These are phyloP conservation scores for Nakazawaea molendinolei DNA, from an alignment of 805 yeast species.

Conservation along the genomic window DNA sequence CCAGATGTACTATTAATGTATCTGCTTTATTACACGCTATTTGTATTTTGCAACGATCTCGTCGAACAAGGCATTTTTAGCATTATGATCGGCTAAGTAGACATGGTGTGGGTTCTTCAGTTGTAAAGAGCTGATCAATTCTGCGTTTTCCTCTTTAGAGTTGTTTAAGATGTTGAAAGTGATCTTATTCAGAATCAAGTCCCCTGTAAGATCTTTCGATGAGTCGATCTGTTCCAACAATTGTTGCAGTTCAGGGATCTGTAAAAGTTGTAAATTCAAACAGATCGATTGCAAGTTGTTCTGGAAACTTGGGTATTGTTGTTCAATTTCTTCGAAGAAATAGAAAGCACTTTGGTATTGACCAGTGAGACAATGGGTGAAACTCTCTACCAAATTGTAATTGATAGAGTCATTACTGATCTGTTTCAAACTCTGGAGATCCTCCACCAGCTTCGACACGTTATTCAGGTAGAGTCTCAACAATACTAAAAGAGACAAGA, in stretches of 20 bases:
- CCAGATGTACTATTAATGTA: background rate
- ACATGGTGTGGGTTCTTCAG: constrained; percentile 49
- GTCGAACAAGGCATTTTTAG: constrained; percentile 61
- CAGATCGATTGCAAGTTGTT: constrained; percentile 60
- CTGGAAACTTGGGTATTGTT: constrained; percentile 43
- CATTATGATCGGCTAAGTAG: constrained; percentile 49
- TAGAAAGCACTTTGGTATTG: constrained; percentile 40
- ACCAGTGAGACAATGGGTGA: constrained; percentile 42
- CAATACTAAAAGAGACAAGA: constrained; percentile 30
- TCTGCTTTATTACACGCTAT: background rate
- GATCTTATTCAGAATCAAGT: constrained; percentile 58
- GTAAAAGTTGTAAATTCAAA: constrained; percentile 70
- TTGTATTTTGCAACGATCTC: constrained; percentile 55
- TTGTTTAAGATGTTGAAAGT: constrained; percentile 55
- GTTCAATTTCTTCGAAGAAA: constrained; percentile 76
- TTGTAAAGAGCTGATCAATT: constrained; percentile 39
- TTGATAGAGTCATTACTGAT: constrained; percentile 69
- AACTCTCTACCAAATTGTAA: constrained; percentile 74
- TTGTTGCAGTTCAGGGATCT: constrained; percentile 78
- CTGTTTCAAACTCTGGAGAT: constrained; percentile 34
- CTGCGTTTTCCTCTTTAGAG: constrained; percentile 24
- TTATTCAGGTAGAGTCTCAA: constrained; percentile 34
- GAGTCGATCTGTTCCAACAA: constrained; percentile 38
- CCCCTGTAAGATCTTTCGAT: constrained; percentile 21
- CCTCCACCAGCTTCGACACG: constrained; percentile 38